Evolutionary conservation across 1,284 basidiomycete genomes (phyloP).

Genomic region (Irpex sp.): DNA sequence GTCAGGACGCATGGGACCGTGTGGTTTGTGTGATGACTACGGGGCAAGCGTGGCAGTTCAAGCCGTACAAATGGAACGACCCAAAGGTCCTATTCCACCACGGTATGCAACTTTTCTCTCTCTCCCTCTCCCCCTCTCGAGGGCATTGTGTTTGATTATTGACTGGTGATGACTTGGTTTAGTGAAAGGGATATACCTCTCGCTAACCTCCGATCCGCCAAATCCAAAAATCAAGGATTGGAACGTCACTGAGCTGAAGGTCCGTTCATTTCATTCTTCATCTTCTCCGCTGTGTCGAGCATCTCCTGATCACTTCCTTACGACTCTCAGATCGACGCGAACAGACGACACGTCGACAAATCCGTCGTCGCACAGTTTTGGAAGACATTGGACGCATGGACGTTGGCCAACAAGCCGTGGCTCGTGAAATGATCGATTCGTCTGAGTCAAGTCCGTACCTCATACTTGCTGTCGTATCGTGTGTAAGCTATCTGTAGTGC

Average conservation of each 20-base stretch:
- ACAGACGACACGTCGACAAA: constrained; percentile 91
- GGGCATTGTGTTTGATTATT: no score
- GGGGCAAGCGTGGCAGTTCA: constrained; percentile 97
- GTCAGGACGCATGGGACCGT: constrained; percentile 89
- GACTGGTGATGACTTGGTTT: no score
- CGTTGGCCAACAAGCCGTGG: constrained; percentile 74
- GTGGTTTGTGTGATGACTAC: constrained; percentile 98
- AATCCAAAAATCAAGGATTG: constrained; percentile 91
- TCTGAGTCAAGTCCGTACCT: not conserved
- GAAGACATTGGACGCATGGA: constrained; percentile 89
- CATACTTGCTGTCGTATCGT: not conserved
- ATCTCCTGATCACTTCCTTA: not conserved
- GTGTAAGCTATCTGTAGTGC: not conserved
- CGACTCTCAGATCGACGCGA: constrained; percentile 78
- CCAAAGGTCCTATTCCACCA: constrained; percentile 91
- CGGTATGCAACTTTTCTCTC: constrained; percentile 48
- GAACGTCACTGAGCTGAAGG: constrained; percentile 95
- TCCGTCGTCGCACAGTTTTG: constrained; percentile 94
- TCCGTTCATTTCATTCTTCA: constrained; percentile 27
- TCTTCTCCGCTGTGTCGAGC: not conserved
- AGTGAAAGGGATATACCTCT: constrained; percentile 94
- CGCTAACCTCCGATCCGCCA: constrained; percentile 89
- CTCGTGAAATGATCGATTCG: constrained; percentile 41
- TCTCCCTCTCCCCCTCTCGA: no score
- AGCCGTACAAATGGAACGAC: constrained; percentile 94